phyloP scores from a whole-genome alignment of 371 early-diverging fungal genomes.

The Rhizopus stolonifer region DNA sequence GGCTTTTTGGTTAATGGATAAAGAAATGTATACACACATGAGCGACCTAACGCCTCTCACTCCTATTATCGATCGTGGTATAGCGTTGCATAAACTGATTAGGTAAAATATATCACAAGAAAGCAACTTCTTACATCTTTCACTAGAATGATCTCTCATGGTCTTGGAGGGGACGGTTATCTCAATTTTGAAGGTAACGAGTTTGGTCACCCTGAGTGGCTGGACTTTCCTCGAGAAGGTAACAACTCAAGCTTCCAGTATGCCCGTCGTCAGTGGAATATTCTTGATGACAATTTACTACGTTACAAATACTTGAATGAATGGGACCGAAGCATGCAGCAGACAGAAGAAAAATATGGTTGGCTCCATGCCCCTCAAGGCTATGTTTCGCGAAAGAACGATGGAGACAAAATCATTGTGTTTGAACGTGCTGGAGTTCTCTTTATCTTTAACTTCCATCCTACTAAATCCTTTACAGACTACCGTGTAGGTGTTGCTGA shows the following conservation, averaged over 20 bases:
- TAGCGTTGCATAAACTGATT: constrained; percentile 95
- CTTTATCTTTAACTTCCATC: constrained; percentile 95
- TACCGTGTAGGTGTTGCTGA: constrained; percentile 80
- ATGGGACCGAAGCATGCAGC: constrained; percentile 87
- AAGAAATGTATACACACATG: constrained; percentile 97
- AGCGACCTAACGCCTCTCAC: constrained; percentile 78
- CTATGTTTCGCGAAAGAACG: constrained; percentile 87
- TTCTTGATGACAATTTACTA: constrained; percentile 81
- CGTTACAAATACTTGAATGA: constrained; percentile 90
- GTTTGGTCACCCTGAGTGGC: constrained; percentile 98
- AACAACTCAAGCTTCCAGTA: constrained; percentile 92
- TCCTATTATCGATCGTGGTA: constrained; percentile 90
- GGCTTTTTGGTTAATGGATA: constrained; percentile 98
- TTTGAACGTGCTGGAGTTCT: constrained; percentile 89
- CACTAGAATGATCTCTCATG: constrained; percentile 75
- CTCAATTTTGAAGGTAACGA: constrained; percentile 96
- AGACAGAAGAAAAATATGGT: constrained; percentile 64
- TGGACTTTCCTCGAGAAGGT: constrained; percentile 95
- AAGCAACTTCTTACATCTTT: constrained; percentile 4
- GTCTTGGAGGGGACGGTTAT: constrained; percentile 94
- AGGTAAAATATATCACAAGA: constrained; percentile 40
- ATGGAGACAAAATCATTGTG: constrained; percentile 88
- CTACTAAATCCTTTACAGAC: constrained; percentile 79
- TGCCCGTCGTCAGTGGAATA: constrained; percentile 92
- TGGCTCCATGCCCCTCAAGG: constrained; percentile 75